These are phyloP conservation scores for Hymenoscyphus fructigenus DNA, from an alignment of 2,329 filamentous ascomycete species.

Conservation along the genomic window DNA sequence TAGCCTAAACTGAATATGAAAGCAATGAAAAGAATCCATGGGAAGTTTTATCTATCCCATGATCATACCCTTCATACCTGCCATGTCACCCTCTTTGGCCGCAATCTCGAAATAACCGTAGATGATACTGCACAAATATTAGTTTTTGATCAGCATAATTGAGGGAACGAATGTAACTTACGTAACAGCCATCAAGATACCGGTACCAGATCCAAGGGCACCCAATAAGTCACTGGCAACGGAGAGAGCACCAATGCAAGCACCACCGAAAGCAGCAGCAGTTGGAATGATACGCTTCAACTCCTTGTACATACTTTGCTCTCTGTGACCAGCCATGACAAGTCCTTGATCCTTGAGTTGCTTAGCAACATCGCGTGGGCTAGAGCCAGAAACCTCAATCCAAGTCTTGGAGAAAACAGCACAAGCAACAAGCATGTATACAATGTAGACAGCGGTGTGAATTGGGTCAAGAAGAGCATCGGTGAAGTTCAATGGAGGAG, in stretches of 20 bases:
- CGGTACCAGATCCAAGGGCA: slow-evolving; percentile 92
- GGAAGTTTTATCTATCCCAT: slow-evolving; percentile 54
- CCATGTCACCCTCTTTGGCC: slow-evolving; percentile 95
- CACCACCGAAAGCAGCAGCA: slow-evolving; percentile 95
- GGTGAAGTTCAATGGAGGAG: slow-evolving; percentile 93
- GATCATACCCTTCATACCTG: slow-evolving; percentile 73
- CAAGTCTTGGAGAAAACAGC: slow-evolving; percentile 99
- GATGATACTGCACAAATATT: slow-evolving; percentile 71
- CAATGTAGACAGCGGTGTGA: slow-evolving; percentile 92
- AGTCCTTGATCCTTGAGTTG: slow-evolving; percentile 99
- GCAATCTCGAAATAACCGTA: slow-evolving; percentile 99
- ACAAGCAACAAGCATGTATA: slow-evolving; percentile 97
- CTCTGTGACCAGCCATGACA: slow-evolving; percentile 98
- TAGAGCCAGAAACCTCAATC: slow-evolving; percentile 98
- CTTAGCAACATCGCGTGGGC: slow-evolving; percentile 97
- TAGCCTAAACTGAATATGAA: slow-evolving; percentile 27
- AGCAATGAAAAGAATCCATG: slow-evolving; percentile 25
- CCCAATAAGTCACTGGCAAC: slow-evolving; percentile 94
- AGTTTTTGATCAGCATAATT: slow-evolving; percentile 36
- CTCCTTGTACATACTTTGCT: slow-evolving; percentile 99
- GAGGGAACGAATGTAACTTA: slow-evolving; percentile 53
- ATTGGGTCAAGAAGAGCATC: slow-evolving; percentile 96
- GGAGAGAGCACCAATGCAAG: slow-evolving; percentile 96
- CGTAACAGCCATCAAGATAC: slow-evolving; percentile 98
- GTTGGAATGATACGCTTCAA: slow-evolving; percentile 99